Evolutionary conservation across 2,329 filamentous ascomycete genomes (phyloP).

Genomic region (Verticillium klebahnii): DNA sequence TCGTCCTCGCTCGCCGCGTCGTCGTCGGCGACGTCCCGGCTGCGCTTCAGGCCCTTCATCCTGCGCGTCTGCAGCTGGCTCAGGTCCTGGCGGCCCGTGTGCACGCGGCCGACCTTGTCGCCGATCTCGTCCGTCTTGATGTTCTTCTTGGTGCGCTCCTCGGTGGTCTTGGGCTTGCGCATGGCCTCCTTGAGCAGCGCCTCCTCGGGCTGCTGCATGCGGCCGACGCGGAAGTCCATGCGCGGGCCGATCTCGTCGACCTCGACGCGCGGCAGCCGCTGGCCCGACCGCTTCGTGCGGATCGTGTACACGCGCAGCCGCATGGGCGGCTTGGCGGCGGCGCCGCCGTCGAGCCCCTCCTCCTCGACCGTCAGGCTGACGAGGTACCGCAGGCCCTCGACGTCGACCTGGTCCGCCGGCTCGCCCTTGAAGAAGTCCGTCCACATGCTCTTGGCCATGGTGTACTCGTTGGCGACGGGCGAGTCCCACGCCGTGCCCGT

Average conservation of each 20-base stretch:
- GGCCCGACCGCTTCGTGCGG: slow-evolving; percentile 78
- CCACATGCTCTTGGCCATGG: slow-evolving; percentile 80
- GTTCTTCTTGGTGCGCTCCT: slow-evolving; percentile 92
- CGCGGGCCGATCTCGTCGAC: slow-evolving; percentile 93
- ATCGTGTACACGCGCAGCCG: slow-evolving; percentile 81
- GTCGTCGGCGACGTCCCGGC: slow-evolving; percentile 56
- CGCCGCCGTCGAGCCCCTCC: slow-evolving; percentile 31
- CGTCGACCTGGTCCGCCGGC: slow-evolving; percentile 76
- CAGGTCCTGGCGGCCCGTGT: slow-evolving; percentile 87
- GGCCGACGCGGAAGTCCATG: slow-evolving; percentile 85
- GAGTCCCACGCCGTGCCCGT: slow-evolving; percentile 84
- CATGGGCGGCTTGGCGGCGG: slow-evolving; percentile 49
- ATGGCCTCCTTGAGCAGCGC: slow-evolving; percentile 83
- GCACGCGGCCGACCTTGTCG: slow-evolving; percentile 93
- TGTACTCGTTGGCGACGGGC: slow-evolving; percentile 73
- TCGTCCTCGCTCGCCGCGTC: slow-evolving; percentile 43
- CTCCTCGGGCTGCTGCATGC: slow-evolving; percentile 72
- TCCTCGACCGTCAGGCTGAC: slow-evolving; percentile 77
- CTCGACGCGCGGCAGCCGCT: slow-evolving; percentile 84
- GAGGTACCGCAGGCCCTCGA: slow-evolving; percentile 90
- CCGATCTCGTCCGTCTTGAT: slow-evolving; percentile 86
- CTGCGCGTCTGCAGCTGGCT: slow-evolving; percentile 87
- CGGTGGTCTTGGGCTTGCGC: slow-evolving; percentile 71
- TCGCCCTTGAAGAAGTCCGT: slow-evolving; percentile 85
- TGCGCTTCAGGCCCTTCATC: slow-evolving; percentile 97